phyloP scores from a whole-genome alignment of 1,139 yeast species.

The Tardiomyces depauwii region DNA sequence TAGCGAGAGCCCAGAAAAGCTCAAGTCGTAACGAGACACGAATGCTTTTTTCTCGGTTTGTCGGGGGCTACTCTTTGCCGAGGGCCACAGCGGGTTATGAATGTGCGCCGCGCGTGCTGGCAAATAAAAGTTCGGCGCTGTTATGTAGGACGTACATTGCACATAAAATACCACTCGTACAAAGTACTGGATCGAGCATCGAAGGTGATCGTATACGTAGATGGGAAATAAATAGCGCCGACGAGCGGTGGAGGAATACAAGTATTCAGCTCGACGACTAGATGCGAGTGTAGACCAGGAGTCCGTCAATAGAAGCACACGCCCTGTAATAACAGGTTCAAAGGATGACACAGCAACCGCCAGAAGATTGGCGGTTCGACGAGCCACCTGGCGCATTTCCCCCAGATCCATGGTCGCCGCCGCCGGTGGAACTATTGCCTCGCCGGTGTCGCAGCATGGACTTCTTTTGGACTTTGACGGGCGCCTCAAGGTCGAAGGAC shows the following conservation, averaged over 20 bases:
- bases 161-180: no score
- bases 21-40: not conserved
- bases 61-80: no score
- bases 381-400: not conserved
- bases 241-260: no score
- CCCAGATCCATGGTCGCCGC: not conserved
- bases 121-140: no score
- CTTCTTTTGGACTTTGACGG: not conserved
- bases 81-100: no score
- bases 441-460: not conserved
- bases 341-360: not conserved
- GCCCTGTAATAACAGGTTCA: not conserved
- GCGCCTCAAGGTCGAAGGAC: constrained; percentile 8
- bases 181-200: no score
- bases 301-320: no score
- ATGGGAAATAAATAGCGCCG: no score
- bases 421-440: not conserved
- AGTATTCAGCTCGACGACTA: constrained; percentile 3
- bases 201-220: no score
- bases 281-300: constrained; percentile 20
- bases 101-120: no score
- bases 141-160: no score
- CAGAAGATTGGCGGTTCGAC: not conserved
- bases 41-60: no score
- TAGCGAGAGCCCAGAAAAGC: not conserved